Conservation (phyloP, 768 basidiomycete species). For the Phaeotremella fagi region DNA sequence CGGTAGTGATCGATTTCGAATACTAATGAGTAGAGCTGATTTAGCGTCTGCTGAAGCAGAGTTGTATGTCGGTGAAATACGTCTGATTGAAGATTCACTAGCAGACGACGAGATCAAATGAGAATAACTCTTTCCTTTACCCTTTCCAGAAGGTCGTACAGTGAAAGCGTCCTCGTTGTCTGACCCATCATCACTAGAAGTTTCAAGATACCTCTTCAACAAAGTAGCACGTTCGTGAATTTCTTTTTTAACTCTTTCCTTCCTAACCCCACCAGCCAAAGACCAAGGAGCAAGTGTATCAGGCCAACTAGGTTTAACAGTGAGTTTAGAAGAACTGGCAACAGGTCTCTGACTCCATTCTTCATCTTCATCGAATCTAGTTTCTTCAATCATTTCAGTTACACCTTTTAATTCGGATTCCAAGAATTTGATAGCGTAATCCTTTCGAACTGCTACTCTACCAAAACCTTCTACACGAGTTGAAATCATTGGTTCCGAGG, state of each 20-base stretch:
- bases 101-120: constrained; percentile 12
- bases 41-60: constrained; percentile 23
- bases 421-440: constrained; percentile 35
- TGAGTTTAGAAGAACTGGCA: constrained; percentile 14
- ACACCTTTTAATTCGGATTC: constrained; percentile 22
- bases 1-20: constrained; percentile 25
- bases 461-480: constrained; percentile 35
- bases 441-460: constrained; percentile 36
- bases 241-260: constrained; percentile 18
- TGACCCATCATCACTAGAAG: constrained; percentile 27
- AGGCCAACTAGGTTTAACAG: constrained; percentile 35
- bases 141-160: constrained; percentile 6
- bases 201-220: constrained; percentile 34
- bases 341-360: constrained; percentile 21
- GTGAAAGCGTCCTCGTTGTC: constrained; percentile 26
- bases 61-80: not conserved
- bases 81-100: not conserved
- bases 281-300: constrained; percentile 36
- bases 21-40: constrained; percentile 24
- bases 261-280: constrained; percentile 24
- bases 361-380: constrained; percentile 23
- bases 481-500: constrained; percentile 28
- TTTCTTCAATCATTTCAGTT: constrained; percentile 23
- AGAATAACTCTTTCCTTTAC: constrained; percentile 33
- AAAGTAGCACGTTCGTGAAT: constrained; percentile 21